Percentiles rank a stretch among this genome's conserved stretches.
Evolutionary conservation across 495 filamentous ascomycete genomes (phyloP).

Genomic region (Entonaema liquescens): DNA sequence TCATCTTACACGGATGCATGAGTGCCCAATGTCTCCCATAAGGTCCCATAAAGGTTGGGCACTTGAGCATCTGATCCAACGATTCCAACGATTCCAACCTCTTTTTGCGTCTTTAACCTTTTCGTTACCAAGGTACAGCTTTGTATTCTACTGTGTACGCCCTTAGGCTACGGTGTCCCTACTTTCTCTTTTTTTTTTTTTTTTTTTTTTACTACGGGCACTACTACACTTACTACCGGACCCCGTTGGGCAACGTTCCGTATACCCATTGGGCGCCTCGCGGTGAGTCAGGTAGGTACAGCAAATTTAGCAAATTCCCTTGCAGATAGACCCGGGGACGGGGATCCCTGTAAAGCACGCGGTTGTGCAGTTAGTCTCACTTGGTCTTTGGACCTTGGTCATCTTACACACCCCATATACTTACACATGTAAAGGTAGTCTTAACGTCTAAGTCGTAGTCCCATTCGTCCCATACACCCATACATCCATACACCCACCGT

Average conservation of each 20-base stretch:
- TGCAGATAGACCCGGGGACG: conserved; percentile 38
- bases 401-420: conserved; percentile 21
- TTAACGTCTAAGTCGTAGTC: not conserved
- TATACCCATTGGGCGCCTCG: conserved; percentile 40
- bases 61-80: conserved; percentile 35
- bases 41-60: conserved; percentile 10
- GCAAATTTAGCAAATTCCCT: conserved; percentile 38
- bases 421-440: no score
- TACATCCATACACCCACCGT: conserved; percentile 23
- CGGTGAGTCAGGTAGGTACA: conserved; percentile 43
- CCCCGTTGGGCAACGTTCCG: conserved; percentile 40
- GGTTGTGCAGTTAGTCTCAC: conserved; percentile 15
- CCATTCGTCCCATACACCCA: not conserved
- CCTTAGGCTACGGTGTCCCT: conserved; percentile 33
- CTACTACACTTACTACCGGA: not conserved
- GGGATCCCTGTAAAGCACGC: conserved; percentile 39
- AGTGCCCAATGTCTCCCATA: conserved; percentile 6
- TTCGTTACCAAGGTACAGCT: conserved; percentile 37
- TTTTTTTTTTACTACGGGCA: not conserved
- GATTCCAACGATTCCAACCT: not conserved
- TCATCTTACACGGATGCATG: conserved; percentile 41
- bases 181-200: not conserved
- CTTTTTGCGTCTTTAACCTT: not conserved
- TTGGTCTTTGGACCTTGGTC: conserved; percentile 16
- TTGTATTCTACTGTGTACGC: conserved; percentile 21